phyloP scores from a whole-genome alignment of 2,329 filamentous ascomycete genomes.

The Hortaea sp. region DNA sequence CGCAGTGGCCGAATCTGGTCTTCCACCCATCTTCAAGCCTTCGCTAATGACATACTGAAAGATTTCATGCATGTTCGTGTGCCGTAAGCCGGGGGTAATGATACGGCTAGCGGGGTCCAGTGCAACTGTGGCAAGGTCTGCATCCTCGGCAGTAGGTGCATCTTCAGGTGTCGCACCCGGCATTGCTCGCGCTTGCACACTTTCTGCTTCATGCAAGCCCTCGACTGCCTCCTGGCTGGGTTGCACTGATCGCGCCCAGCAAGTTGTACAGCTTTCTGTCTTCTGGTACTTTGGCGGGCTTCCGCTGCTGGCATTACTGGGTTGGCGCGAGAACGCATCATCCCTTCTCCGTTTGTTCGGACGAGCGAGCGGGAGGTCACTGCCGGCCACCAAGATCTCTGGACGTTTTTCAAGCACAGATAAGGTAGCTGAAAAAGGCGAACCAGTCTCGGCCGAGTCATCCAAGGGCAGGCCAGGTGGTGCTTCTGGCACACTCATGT shows the following conservation, averaged over 20 bases:
- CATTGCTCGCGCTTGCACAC: constrained; percentile 11
- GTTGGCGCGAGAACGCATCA: constrained; percentile 20
- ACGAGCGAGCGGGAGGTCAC: constrained; percentile 29
- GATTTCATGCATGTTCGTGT: constrained; percentile 39
- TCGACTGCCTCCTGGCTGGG: constrained; percentile 17
- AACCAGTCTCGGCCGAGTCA: constrained; percentile 16
- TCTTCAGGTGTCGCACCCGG: constrained; percentile 5
- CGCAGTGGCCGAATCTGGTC: constrained; percentile 42
- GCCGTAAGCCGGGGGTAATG: constrained; percentile 37
- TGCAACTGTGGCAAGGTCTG: neutral
- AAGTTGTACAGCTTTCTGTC: constrained; percentile 9
- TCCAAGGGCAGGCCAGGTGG: constrained; percentile 25
- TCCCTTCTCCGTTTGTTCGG: constrained; percentile 36
- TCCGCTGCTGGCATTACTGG: constrained; percentile 14
- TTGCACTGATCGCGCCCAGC: constrained; percentile 9
- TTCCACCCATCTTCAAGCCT: constrained; percentile 41
- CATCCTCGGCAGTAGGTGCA: constrained; percentile 7
- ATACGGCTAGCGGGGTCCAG: constrained; percentile 15
- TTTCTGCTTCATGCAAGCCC: constrained; percentile 20
- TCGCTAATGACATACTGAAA: constrained; percentile 44
- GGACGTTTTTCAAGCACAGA: constrained; percentile 26
- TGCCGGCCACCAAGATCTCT: constrained; percentile 34
- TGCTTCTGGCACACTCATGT: constrained; percentile 63
- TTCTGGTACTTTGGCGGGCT: constrained; percentile 15
- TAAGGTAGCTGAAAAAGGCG: constrained; percentile 10